phyloP scores from a whole-genome alignment of 176 grass and related monocot genomes.

The Saccharum officinarum region DNA sequence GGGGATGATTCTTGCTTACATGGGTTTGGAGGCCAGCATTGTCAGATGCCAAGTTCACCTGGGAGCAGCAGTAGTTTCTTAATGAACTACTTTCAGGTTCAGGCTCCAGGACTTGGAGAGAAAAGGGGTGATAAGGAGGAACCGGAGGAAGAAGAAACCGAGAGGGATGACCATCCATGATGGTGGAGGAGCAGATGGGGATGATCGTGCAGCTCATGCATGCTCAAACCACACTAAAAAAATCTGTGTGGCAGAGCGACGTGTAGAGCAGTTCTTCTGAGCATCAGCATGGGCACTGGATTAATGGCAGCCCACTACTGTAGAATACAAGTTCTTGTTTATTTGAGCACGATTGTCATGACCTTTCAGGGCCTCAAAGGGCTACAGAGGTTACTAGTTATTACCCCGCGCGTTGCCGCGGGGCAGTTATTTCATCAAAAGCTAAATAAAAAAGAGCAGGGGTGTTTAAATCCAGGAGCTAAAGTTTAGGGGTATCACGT shows the following conservation, averaged over 20 bases:
- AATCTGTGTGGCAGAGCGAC: neutral
- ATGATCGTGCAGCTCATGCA: neutral
- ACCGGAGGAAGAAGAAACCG: neutral
- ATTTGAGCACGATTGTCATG: neutral
- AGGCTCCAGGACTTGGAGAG: neutral
- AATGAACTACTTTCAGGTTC: neutral
- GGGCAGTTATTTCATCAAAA: no score
- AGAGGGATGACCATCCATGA: no score
- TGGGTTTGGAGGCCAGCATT: conserved; percentile 69
- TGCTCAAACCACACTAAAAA: neutral
- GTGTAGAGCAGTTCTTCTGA: neutral
- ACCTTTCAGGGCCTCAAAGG: no score
- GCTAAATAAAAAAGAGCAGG: no score
- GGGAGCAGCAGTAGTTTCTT: neutral
- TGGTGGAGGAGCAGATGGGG: neutral
- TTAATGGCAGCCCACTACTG: neutral
- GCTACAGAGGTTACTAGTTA: no score
- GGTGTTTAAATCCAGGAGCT: no score
- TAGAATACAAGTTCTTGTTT: neutral
- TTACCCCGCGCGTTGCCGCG: no score
- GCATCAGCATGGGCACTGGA: neutral
- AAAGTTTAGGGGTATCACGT: no score
- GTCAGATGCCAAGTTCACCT: neutral
- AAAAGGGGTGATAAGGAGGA: neutral
- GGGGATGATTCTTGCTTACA: conserved; percentile 30